Base-by-base conservation (phyloP, 176 grass and related monocot species). In the Echinochloa phyllopogon region DNA sequence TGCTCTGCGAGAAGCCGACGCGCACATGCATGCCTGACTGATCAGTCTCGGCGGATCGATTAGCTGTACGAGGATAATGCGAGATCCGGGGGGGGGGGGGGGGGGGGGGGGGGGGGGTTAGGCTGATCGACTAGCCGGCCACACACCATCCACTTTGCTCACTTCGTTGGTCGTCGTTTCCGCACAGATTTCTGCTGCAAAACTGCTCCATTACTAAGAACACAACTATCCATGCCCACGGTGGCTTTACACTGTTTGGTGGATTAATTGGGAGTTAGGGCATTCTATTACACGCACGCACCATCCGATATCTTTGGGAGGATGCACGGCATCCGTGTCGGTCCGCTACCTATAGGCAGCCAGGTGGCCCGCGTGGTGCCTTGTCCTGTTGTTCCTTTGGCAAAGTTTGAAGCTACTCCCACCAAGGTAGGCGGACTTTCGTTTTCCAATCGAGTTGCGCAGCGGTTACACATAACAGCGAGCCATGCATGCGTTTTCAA, bases 371-470 rank as follows among this genome's bases (percentile, higher is more conserved):
- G 63, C 20, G 63, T 37, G 49, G 72, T 12, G 17, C 5, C 73
- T 58, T 73, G 66, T 82, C 83, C 78, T 72, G 66, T 29, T 72
- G 66, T 29, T 83, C 48, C 42, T 60, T 86, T 79, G 84, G 59
- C 59, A 20, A 86, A 62, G 75, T 78, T 87, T 66, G 33, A 87
- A 87, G 84, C 80, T 79, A 80, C 87, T 36, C 55, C 18, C 80
- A 68, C 57, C 25, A 71, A 83, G 89, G 84, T 87, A 83, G 89
- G 84, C 68, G 4, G 1, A 4, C 50, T 37, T 65, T 87, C 88
- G 8, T 83, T 87, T 49, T 90, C 84, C 33, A 4, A 74, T 74
- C 84, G 23, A 74, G 67, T 58, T 44, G 59, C 33, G 29, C 4
- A 56, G 82, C 87, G 77, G 83, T 81, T 81, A 45, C 29, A 71